Conservation (phyloP, 345 rosid genomes). For the Kandelia obovata region DNA sequence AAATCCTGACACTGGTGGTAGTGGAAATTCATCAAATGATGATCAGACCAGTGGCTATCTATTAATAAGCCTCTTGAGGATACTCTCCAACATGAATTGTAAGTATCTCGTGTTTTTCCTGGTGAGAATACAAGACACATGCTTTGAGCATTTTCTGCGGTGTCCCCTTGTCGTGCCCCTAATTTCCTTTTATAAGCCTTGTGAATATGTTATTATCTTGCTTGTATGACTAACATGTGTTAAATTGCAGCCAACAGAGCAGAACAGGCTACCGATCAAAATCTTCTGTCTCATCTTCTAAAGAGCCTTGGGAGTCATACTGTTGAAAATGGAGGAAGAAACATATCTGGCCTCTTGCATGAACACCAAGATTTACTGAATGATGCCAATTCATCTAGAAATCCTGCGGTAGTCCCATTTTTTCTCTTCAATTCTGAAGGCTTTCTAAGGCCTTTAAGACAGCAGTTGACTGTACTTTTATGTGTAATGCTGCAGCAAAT, state of each 20-base stretch:
- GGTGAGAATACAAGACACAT: neutral
- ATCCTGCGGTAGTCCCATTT: conserved; percentile 46
- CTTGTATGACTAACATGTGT: neutral
- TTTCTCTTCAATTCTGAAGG: conserved; percentile 50
- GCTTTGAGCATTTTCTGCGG: neutral
- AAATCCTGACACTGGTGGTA: conserved; percentile 62
- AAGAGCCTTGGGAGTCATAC: conserved; percentile 65
- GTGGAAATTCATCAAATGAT: conserved; percentile 53
- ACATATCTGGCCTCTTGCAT: conserved; percentile 57
- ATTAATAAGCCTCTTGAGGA: conserved; percentile 75
- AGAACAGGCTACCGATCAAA: conserved; percentile 63
- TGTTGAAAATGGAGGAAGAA: conserved; percentile 58
- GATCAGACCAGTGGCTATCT: conserved; percentile 81
- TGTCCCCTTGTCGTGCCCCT: neutral
- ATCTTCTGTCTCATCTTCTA: conserved; percentile 73
- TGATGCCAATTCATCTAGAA: conserved; percentile 37
- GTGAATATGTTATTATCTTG: neutral
- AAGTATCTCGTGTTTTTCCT: conserved; percentile 28
- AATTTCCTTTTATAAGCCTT: neutral
- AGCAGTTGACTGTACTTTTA: conserved; percentile 35
- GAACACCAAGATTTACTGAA: conserved; percentile 52
- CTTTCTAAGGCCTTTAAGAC: conserved; percentile 38
- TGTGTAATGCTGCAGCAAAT: conserved; percentile 45
- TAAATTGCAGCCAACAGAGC: conserved; percentile 67
- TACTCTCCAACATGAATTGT: conserved; percentile 91